phyloP scores from a whole-genome alignment of 2,329 filamentous ascomycete genomes.

The Lachnellula arida region DNA sequence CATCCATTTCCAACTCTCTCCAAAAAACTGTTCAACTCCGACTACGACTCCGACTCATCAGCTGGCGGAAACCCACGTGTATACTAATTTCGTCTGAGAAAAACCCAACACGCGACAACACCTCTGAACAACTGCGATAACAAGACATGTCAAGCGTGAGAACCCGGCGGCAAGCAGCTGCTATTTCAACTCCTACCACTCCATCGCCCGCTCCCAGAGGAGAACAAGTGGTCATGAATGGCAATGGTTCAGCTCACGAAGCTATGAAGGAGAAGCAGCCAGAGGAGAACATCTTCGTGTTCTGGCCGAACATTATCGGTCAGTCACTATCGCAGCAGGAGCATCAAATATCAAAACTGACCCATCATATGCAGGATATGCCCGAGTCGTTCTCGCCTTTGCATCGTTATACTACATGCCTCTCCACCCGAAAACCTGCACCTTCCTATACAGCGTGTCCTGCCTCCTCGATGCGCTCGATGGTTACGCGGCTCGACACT shows the following conservation, averaged over 20 bases:
- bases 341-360: conserved; percentile 11
- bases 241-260: conserved; percentile 40
- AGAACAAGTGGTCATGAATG: conserved; percentile 36
- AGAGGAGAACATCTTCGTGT: conserved; percentile 74
- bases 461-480: conserved; percentile 95
- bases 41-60: background rate
- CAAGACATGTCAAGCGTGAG: conserved; percentile 29
- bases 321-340: conserved; percentile 28
- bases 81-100: conserved; percentile 1
- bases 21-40: background rate
- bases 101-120: conserved; percentile 15
- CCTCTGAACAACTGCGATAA: conserved; percentile 8
- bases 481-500: conserved; percentile 80
- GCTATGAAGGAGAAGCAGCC: conserved; percentile 35
- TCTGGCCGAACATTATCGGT: conserved; percentile 81
- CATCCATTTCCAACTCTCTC: background rate
- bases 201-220: conserved; percentile 22
- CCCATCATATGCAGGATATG: conserved; percentile 55
- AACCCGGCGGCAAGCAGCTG: conserved; percentile 30
- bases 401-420: conserved; percentile 99
- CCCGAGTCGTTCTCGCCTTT: conserved; percentile 73
- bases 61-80: conserved; percentile 1
- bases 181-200: conserved; percentile 25
- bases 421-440: conserved; percentile 93
- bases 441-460: conserved; percentile 84